phyloP scores from a whole-genome alignment of 2,329 filamentous ascomycete species.

The Fusarium humuli region DNA sequence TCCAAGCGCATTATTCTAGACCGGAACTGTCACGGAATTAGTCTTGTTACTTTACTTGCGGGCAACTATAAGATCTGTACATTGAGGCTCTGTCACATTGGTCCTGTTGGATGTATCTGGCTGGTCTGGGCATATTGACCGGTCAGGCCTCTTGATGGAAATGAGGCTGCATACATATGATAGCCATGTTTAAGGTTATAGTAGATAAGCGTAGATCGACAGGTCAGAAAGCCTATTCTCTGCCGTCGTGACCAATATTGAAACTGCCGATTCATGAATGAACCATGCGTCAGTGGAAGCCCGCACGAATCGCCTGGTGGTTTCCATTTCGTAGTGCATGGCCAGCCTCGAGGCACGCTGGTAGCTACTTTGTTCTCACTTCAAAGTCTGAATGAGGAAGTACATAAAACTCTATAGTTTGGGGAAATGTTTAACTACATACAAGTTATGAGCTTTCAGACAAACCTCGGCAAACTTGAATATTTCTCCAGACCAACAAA shows the following conservation, averaged over 20 bases:
- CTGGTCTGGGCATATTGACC: not conserved
- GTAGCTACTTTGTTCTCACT: not conserved
- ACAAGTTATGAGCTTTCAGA: not conserved
- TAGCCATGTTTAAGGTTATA: not conserved
- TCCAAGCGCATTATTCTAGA: no score
- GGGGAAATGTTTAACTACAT: accelerated
- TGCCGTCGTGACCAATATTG: not conserved
- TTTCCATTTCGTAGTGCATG: not conserved
- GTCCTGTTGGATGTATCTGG: not conserved
- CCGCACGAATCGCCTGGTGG: not conserved
- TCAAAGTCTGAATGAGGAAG: no score
- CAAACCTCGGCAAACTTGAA: not conserved
- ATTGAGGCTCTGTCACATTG: not conserved
- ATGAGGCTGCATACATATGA: not conserved
- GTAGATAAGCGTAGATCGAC: not conserved
- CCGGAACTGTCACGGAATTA: no score
- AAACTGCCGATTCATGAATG: not conserved
- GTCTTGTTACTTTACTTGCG: not conserved
- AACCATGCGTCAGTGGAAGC: not conserved
- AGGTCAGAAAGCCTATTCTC: not conserved
- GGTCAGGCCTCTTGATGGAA: not conserved
- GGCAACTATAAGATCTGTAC: no score
- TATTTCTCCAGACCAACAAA: not conserved
- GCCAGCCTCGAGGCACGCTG: not conserved
- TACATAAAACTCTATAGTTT: not conserved